Conservation (phyloP, 495 filamentous ascomycete species). For the Aspergillus leporis region DNA sequence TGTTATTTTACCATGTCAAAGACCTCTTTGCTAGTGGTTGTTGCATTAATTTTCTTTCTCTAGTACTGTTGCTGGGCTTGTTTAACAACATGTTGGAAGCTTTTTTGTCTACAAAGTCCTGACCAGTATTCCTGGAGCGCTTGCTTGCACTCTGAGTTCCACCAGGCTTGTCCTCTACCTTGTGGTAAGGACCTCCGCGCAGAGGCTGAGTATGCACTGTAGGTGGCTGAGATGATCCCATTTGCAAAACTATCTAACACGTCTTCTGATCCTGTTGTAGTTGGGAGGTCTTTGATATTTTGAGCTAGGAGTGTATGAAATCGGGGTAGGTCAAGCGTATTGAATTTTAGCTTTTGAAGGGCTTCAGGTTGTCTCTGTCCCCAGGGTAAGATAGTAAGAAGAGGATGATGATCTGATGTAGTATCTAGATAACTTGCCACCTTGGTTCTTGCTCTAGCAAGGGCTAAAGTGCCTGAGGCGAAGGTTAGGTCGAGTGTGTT, state of each 20-base stretch:
- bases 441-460: neutral
- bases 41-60: no score
- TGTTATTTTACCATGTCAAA: no score
- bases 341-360: neutral
- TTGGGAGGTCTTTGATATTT: neutral
- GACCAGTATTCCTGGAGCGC: no score
- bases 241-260: neutral
- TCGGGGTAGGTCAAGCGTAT: no score
- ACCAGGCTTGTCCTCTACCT: no score
- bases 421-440: neutral
- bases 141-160: no score
- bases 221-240: neutral
- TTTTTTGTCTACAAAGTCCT: no score
- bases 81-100: no score
- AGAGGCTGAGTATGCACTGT: neutral
- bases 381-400: constrained; percentile 1
- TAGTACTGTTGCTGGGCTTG: no score
- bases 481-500: neutral
- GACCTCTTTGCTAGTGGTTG: no score
- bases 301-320: no score
- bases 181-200: no score
- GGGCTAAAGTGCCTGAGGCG: neutral
- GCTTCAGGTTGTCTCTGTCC: neutral
- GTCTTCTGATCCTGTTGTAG: neutral
- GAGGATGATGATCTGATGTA: neutral